Evolutionary conservation across 1,139 yeast species (phyloP).

Genomic region (Nakaseomyces uthaithaninus): DNA sequence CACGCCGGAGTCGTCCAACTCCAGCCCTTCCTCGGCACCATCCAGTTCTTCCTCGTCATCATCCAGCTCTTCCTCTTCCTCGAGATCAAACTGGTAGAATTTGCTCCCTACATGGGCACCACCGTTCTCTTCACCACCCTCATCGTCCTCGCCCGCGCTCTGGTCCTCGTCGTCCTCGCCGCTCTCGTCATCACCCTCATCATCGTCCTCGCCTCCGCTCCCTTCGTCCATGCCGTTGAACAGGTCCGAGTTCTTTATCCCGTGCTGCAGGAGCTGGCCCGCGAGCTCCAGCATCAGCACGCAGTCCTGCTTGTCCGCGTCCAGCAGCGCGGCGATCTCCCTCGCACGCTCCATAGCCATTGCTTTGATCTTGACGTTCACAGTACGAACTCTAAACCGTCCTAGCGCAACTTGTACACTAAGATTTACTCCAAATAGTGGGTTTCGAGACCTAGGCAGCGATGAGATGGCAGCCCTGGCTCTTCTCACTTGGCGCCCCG

Average conservation of each 20-base stretch:
- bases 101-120: slow-evolving; percentile 28
- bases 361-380: too few species aligned
- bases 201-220: slow-evolving; percentile 34
- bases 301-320: neutral
- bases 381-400: too few species aligned
- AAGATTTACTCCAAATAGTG: too few species aligned
- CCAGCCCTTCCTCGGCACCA: slow-evolving; percentile 33
- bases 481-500: neutral
- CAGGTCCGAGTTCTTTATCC: slow-evolving; percentile 69
- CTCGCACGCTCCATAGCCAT: slow-evolving; percentile 2
- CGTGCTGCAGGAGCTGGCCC: slow-evolving; percentile 40
- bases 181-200: slow-evolving; percentile 23
- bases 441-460: too few species aligned
- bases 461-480: too few species aligned
- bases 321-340: slow-evolving; percentile 1
- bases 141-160: slow-evolving; percentile 19
- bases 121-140: slow-evolving; percentile 14
- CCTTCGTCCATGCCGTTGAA: slow-evolving; percentile 48
- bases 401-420: too few species aligned
- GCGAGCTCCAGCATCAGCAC: slow-evolving; percentile 4
- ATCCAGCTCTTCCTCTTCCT: slow-evolving; percentile 35
- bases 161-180: slow-evolving; percentile 17
- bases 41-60: slow-evolving; percentile 31
- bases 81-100: slow-evolving; percentile 53
- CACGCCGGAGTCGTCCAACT: too few species aligned